phyloP scores from a whole-genome alignment of 768 basidiomycete genomes.

The Trichaptum fuscoviolaceum region DNA sequence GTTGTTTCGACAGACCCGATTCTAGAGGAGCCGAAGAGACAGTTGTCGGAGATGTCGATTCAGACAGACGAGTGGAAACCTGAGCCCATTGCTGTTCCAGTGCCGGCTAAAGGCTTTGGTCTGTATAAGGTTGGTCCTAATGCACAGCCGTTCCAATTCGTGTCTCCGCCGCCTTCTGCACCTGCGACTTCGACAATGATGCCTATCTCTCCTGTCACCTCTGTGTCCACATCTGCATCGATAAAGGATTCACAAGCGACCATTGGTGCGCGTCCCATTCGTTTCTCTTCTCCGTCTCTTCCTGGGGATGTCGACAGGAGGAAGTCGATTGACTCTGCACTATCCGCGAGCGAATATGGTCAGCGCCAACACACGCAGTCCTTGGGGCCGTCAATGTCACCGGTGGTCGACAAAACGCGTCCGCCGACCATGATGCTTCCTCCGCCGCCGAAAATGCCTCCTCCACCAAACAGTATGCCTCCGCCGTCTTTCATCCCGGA shows the following conservation, averaged over 20 bases:
- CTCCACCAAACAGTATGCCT: slow-evolving; percentile 64
- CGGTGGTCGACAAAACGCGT: slow-evolving; percentile 65
- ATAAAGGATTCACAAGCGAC: slow-evolving; percentile 51
- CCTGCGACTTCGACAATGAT: slow-evolving; percentile 29
- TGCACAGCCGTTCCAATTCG: slow-evolving; percentile 63
- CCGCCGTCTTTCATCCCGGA: slow-evolving; percentile 78
- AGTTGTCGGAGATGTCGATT: slow-evolving; percentile 67
- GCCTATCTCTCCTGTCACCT: slow-evolving; percentile 29
- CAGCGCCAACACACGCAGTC: slow-evolving; percentile 49
- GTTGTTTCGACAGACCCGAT: slow-evolving; percentile 29
- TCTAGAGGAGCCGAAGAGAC: slow-evolving; percentile 47
- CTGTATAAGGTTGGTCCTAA: slow-evolving; percentile 56
- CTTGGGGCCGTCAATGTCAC: slow-evolving; percentile 37
- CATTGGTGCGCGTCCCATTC: slow-evolving; percentile 26
- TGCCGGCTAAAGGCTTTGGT: slow-evolving; percentile 19
- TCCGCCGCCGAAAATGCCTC: slow-evolving; percentile 71
- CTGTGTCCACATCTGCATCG: slow-evolving; percentile 35
- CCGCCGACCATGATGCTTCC: slow-evolving; percentile 85
- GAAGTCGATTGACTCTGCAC: slow-evolving; percentile 66
- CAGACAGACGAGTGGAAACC: slow-evolving; percentile 76
- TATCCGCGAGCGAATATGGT: slow-evolving; percentile 37
- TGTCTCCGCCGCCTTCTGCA: slow-evolving; percentile 42
- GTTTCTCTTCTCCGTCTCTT: slow-evolving; percentile 35
- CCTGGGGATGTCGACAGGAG: slow-evolving; percentile 55
- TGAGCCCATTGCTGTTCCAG: slow-evolving; percentile 27